phyloP scores from a whole-genome alignment of 106 monocot genomes.

The Agapanthus africanus region DNA sequence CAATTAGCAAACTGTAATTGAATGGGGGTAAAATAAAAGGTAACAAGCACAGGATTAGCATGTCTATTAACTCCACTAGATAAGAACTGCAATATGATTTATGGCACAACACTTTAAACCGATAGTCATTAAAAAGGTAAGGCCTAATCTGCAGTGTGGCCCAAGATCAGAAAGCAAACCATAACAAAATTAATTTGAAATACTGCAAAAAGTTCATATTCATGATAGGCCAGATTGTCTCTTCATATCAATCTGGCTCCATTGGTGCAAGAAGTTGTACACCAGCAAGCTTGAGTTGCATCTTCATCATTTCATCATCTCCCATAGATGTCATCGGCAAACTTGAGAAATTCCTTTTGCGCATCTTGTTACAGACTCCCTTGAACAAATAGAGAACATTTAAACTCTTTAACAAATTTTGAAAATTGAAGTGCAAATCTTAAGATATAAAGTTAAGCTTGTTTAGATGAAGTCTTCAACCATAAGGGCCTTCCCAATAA shows the following conservation, averaged over 20 bases:
- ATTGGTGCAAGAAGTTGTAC: neutral
- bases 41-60: no score
- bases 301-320: neutral
- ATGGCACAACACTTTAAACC: no score
- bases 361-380: neutral
- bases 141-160: neutral
- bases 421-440: neutral
- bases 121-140: no score
- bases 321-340: neutral
- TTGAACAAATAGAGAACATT: constrained; percentile 1
- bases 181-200: neutral
- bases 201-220: neutral
- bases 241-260: neutral
- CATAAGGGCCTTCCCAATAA: constrained; percentile 78
- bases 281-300: neutral
- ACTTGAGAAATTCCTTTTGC: neutral
- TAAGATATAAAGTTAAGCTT: neutral
- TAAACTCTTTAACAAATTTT: neutral
- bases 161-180: neutral
- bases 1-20: no score
- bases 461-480: constrained; percentile 50
- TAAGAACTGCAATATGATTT: no score
- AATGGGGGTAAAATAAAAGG: no score
- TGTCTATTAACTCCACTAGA: no score
- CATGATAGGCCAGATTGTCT: neutral